Percentiles rank a stretch among this genome's conserved stretches.
Evolutionary conservation across 2,329 filamentous ascomycete genomes (phyloP).

Genomic region (Didymella pinodella): DNA sequence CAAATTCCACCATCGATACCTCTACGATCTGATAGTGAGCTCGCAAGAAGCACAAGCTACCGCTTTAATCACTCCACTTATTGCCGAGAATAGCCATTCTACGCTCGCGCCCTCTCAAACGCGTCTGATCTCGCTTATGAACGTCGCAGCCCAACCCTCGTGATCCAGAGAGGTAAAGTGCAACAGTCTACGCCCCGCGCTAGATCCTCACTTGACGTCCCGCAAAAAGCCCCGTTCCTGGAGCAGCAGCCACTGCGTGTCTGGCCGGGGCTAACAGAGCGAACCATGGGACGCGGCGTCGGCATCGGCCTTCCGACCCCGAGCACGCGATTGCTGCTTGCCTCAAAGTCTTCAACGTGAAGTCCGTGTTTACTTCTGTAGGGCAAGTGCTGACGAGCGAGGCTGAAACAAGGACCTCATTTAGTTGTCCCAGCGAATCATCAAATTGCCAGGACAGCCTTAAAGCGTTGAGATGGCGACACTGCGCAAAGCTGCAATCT

Average conservation of each 20-base stretch:
- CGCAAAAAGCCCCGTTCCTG: constrained; percentile 16
- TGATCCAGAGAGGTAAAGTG: background rate
- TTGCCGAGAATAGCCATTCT: background rate
- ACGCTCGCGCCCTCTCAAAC: constrained; percentile 3
- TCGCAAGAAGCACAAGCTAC: constrained; percentile 1
- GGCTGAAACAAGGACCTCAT: constrained; percentile 6
- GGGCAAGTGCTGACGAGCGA: background rate
- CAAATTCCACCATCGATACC: constrained; percentile 1
- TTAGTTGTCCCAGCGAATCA: background rate
- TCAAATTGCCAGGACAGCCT: background rate
- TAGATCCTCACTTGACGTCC: constrained; percentile 5
- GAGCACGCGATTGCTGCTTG: background rate
- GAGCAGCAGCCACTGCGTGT: constrained; percentile 15
- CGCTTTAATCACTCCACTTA: constrained; percentile 5
- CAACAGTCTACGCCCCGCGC: background rate
- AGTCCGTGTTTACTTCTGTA: background rate
- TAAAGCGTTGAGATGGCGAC: background rate
- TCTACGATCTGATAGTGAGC: background rate
- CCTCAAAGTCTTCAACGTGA: background rate
- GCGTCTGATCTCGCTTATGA: background rate
- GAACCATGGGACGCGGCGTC: constrained; percentile 12
- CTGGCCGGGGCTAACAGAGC: constrained; percentile 11
- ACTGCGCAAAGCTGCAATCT: constrained; percentile 3
- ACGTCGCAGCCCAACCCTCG: constrained; percentile 11
- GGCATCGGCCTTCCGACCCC: constrained; percentile 1